Evolutionary conservation across 2,329 filamentous ascomycete species (phyloP), one percentile per base, ranked within the genome.

Genomic region (Beauveria scarabaeidicola): DNA sequence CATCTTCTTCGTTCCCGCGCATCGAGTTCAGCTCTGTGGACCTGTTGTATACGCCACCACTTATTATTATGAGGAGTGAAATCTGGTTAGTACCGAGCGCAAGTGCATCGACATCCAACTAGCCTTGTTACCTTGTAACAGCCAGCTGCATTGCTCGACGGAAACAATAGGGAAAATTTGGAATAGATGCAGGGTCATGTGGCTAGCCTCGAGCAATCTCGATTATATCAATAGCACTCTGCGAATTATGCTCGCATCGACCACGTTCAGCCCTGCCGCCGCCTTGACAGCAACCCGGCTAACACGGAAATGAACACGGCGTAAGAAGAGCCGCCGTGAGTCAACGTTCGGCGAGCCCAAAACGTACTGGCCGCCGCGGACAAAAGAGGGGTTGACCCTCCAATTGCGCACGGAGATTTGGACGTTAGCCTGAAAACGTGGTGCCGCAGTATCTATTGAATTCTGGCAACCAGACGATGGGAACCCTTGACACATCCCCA

Each of bases 321-420:
- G 15, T n/a, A 40, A 56, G 43, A 32, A 29, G n/a, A 13, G 13
- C 10, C 27, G 7, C 11, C 19, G 11, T 48, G 53, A 56, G 53
- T 56, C 58, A 48, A 55, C 29, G 21, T 27, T 44, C 58, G 58
- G 58, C 58, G 51, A 60, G 58, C 58, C 58, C 44, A 60, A 60
- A 54, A 54, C 27, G 58, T 52, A 51, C 44, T 59, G 58, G 51
- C 58, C 52, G 52, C 21, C 52, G n/a, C 52, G 38, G 38, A 15
- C 38, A 52, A 53, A 53, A 53, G 51, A 53, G 51, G 53, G 53
- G 53, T 21, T 38, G 5, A 3, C 29, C 27, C 32, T n/a, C 9
- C 40, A 48, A 38, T 40, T 27, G 21, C 15, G 19, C 19, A 47
- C 19, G 13, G 29, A 29, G 41, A 56, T 56, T 56, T 56, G 53